These are phyloP conservation scores for Obelidium mucronatum DNA, from an alignment of 192 early-diverging fungal species.

Conservation along the genomic window DNA sequence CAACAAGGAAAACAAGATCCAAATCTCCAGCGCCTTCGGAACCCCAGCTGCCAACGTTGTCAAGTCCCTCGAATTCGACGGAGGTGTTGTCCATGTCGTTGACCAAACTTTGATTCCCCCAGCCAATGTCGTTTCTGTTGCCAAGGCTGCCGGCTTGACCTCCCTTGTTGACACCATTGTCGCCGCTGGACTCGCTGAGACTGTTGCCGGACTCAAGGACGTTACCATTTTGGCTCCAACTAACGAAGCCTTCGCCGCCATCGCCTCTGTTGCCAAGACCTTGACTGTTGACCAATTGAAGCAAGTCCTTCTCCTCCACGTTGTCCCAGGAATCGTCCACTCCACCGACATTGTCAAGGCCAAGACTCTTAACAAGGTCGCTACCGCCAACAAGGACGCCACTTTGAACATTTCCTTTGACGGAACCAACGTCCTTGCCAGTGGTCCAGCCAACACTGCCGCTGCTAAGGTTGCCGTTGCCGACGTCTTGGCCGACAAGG, in stretches of 20 bases:
- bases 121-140: constrained; percentile 24
- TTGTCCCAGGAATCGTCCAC: constrained; percentile 44
- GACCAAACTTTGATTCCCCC: constrained; percentile 54
- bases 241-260: constrained; percentile 50
- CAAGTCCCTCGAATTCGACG: constrained; percentile 43
- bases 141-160: constrained; percentile 28
- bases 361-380: background rate
- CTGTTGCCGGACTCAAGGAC: constrained; percentile 37
- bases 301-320: constrained; percentile 46
- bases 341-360: constrained; percentile 45
- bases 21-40: constrained; percentile 18
- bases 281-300: constrained; percentile 35
- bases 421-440: constrained; percentile 35
- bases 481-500: constrained; percentile 47
- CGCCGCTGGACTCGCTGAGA: constrained; percentile 31
- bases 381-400: background rate
- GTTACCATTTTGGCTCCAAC: constrained; percentile 57
- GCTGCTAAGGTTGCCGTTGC: constrained; percentile 48
- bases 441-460: constrained; percentile 43
- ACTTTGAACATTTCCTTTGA: constrained; percentile 18
- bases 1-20: background rate
- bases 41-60: constrained; percentile 38
- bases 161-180: constrained; percentile 31
- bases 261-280: constrained; percentile 33
- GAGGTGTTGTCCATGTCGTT: constrained; percentile 56